Evolutionary conservation across 2,329 filamentous ascomycete species (phyloP).

Genomic region (Rachicladosporium sp.): DNA sequence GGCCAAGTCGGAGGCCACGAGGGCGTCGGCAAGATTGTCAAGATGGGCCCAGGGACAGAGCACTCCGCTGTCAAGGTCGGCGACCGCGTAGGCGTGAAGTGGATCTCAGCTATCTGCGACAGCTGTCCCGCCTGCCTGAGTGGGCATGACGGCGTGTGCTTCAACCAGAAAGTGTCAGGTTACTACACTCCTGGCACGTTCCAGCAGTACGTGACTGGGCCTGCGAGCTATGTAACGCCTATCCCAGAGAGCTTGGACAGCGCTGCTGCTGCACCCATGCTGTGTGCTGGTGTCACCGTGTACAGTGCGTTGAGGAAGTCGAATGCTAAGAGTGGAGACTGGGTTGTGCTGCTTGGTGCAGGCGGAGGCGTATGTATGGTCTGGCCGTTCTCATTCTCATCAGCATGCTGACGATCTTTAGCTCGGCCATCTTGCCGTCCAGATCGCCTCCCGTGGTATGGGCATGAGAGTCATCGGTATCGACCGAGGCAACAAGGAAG

Average conservation of each 20-base stretch:
- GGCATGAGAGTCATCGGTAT: conserved; percentile 53
- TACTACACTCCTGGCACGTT: conserved; percentile 62
- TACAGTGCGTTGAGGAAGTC: conserved; percentile 53
- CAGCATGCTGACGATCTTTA: no score
- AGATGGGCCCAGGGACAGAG: conserved; percentile 50
- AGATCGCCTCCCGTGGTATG: conserved; percentile 47
- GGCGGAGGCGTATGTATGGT: conserved; percentile 14
- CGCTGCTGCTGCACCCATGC: conserved; percentile 50
- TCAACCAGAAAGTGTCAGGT: conserved; percentile 47
- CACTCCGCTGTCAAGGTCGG: conserved; percentile 47
- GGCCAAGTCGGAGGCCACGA: conserved; percentile 59
- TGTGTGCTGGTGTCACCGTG: conserved; percentile 54
- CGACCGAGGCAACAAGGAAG: conserved; percentile 53
- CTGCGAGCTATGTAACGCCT: conserved; percentile 56
- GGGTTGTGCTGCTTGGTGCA: conserved; percentile 41
- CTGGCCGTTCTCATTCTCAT: no score
- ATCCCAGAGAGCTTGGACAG: conserved; percentile 52
- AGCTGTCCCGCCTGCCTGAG: conserved; percentile 42
- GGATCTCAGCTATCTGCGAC: conserved; percentile 47
- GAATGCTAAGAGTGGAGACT: conserved; percentile 46
- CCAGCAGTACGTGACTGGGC: conserved; percentile 53
- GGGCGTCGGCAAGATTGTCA: conserved; percentile 51
- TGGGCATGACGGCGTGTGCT: conserved; percentile 43
- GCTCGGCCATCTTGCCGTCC: conserved; percentile 46
- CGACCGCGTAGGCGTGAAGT: conserved; percentile 59